A percentile compares a stretch with the other conserved stretches of the same genome.
Conservation (phyloP, 2,329 filamentous ascomycete species). For the Zelopaecilomyces penicillatus region DNA sequence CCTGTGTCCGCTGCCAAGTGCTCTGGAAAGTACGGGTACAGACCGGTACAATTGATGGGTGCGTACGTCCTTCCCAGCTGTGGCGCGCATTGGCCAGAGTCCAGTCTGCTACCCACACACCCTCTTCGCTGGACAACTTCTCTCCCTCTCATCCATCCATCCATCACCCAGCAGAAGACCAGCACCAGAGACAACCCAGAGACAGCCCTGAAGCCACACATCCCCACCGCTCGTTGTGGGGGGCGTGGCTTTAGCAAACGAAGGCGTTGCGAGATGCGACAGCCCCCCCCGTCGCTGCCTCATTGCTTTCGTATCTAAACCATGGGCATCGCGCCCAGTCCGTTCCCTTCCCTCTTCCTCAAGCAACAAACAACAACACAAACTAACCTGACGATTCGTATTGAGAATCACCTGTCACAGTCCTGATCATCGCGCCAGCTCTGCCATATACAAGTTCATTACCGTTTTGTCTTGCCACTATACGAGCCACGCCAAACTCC, state of each 20-base stretch:
- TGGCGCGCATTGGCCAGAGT: too few relatives aligned
- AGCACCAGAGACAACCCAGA: too few relatives aligned
- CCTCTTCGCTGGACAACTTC: too few relatives aligned
- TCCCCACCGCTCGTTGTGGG: neutral
- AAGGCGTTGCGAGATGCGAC: slow-evolving; percentile 6
- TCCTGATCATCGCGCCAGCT: slow-evolving; percentile 50
- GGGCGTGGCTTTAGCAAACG: slow-evolving; percentile 6
- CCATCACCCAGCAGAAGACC: too few relatives aligned
- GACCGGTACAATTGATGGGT: too few relatives aligned
- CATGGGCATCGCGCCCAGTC: slow-evolving; percentile 14
- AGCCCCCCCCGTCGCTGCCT: slow-evolving; percentile 5
- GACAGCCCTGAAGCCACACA: too few relatives aligned
- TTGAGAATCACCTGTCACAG: slow-evolving; percentile 54
- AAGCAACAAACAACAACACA: slow-evolving; percentile 42
- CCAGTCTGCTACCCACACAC: too few relatives aligned
- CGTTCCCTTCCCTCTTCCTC: slow-evolving; percentile 27
- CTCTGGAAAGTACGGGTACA: too few relatives aligned
- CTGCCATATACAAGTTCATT: slow-evolving; percentile 21
- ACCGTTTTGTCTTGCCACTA: slow-evolving; percentile 18
- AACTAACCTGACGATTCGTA: slow-evolving; percentile 43
- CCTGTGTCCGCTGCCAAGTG: too few relatives aligned
- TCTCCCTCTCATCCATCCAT: too few relatives aligned
- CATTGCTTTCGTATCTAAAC: neutral
- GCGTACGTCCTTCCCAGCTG: too few relatives aligned
- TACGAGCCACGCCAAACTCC: slow-evolving; percentile 13